Evolutionary conservation across 2,329 filamentous ascomycete genomes (phyloP), one percentile per base, ranked within the genome.

Genomic region (Calcarisporium arbuscula): DNA sequence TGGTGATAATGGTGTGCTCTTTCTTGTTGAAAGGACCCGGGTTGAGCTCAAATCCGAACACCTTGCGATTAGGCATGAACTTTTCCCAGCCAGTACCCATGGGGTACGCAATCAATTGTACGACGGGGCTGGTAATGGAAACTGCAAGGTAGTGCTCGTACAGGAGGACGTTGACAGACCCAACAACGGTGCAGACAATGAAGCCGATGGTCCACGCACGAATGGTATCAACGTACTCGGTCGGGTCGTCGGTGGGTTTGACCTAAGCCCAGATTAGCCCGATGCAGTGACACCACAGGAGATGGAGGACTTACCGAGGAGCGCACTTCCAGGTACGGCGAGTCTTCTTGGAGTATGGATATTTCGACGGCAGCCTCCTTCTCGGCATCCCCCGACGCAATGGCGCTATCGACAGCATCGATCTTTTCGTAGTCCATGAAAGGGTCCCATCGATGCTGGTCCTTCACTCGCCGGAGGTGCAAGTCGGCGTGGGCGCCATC

Each of bases 161-260:
- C 23, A 77, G 72, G 8, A 77, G 53, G 50, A 73, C 66, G 51
- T 79, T 78, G 48, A 74, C 57, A 2, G 62, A 70, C 1, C 73
- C 73, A 18, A 74, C 72, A 32, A 76, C 53, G 1, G 75, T 80
- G 41, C 74, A 72, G 37, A 78, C 63, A 26, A 79, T 3, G 35
- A 73, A 43, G 21, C 76, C 76, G 36, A 80, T 72, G 6, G 52
- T 43, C 76, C 76, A 80, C 9, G 74, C 72, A 16, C 76, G 74
- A 38, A 80, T 62, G 4, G 76, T 80, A 51, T 72, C 73, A 38
- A 65, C 60, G 6, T 70, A 65, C 5, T 72, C 49, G n/a, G 74
- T 70, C n/a, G n/a, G n/a, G 34, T 73, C 69, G 36, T 68, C 62
- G 40, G 70, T 72, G 15, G 63, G 53, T 6, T 50, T 50, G 6